phyloP scores from a whole-genome alignment of 108 stramenopile species.

The Cyclotella baltica region DNA sequence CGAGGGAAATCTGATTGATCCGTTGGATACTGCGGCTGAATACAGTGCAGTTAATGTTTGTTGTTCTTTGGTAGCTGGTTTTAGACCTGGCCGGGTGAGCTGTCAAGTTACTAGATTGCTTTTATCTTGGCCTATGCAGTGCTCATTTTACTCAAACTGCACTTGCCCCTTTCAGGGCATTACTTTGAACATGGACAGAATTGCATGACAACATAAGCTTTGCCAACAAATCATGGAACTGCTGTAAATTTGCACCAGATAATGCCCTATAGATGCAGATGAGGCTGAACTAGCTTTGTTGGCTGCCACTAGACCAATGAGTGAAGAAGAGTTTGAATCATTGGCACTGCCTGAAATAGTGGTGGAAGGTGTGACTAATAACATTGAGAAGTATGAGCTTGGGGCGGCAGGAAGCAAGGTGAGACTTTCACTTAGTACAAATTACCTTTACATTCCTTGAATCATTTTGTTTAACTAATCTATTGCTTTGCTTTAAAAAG shows the following conservation, averaged over 20 bases:
- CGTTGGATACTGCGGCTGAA: conserved; percentile 93
- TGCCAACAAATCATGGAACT: conserved; percentile 99
- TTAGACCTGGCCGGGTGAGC: conserved; percentile 92
- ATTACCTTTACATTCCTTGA: background rate
- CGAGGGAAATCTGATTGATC: conserved; percentile 99
- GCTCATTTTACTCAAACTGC: background rate
- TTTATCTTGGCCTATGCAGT: background rate
- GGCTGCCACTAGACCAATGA: conserved; percentile 81
- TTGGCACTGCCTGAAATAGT: conserved; percentile 83
- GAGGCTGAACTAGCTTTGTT: conserved; percentile 62
- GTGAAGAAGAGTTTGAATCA: conserved; percentile 76
- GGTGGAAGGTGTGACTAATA: conserved; percentile 80
- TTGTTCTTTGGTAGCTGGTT: conserved; percentile 94
- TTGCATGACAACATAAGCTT: conserved; percentile 90
- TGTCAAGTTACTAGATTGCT: conserved; percentile 22
- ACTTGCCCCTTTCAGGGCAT: conserved; percentile 60
- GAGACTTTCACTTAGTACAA: background rate
- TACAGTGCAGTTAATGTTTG: conserved; percentile 93
- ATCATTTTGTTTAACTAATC: no score
- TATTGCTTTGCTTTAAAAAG: no score
- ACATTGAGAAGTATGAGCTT: conserved; percentile 89
- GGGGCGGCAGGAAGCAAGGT: conserved; percentile 89
- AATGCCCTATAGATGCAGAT: conserved; percentile 80
- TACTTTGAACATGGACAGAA: conserved; percentile 92
- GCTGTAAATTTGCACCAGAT: conserved; percentile 89